Conservation (phyloP, 2,329 filamentous ascomycete species). For the Fusarium anthophilum region DNA sequence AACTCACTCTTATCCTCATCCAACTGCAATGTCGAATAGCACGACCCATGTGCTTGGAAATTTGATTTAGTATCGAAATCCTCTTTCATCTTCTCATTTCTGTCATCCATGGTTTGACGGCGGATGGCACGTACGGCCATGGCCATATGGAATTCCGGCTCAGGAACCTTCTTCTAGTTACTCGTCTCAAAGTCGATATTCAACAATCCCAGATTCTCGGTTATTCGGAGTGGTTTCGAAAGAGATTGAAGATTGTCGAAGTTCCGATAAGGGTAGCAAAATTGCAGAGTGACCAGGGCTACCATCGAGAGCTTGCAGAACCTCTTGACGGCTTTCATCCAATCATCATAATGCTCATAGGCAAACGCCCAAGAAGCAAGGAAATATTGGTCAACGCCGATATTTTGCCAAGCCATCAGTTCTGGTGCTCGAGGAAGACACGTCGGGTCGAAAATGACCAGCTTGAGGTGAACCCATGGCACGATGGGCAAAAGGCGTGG, state of each 20-base stretch:
- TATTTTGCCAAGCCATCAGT: not conserved
- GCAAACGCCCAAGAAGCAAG: not conserved
- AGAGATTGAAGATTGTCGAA: not conserved
- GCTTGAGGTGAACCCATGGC: not conserved
- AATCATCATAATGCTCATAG: not conserved
- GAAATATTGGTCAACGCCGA: not conserved
- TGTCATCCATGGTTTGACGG: not conserved
- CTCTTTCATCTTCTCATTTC: not conserved
- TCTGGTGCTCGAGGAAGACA: not conserved
- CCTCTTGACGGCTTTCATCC: not conserved
- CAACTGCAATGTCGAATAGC: not conserved
- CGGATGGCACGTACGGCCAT: not conserved
- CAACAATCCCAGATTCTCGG: not conserved
- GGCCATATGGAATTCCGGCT: not conserved
- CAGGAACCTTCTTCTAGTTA: not conserved
- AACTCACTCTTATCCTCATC: not conserved
- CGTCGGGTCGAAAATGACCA: not conserved
- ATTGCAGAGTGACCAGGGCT: not conserved
- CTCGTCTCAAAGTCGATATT: not conserved
- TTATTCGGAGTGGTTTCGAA: not conserved
- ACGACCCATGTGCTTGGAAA: not conserved
- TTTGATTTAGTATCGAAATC: not conserved
- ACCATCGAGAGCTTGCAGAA: not conserved
- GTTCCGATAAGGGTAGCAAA: not conserved
- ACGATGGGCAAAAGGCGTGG: too few relatives aligned